Evolutionary conservation across 2,329 filamentous ascomycete genomes (phyloP).

Genomic region (Sporothrix schenckii): DNA sequence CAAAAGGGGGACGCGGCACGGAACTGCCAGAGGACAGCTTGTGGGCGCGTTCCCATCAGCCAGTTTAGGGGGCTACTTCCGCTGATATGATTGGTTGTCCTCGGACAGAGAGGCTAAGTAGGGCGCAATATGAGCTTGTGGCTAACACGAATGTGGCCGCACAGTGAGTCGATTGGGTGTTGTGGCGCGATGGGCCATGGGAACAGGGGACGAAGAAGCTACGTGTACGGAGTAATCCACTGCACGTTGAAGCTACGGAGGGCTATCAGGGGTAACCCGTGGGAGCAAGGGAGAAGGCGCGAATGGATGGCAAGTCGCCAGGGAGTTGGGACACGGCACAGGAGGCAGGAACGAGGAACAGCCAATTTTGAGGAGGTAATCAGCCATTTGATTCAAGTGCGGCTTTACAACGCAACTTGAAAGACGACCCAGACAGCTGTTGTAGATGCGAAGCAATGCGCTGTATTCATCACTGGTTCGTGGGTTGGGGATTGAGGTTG

Average conservation of each 20-base stretch:
- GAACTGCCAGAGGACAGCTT: slow-evolving; percentile 4
- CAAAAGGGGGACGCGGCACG: slow-evolving; percentile 25
- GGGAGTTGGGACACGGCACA: slow-evolving; percentile 10
- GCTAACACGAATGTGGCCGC: slow-evolving; percentile 9
- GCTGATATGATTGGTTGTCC: neutral
- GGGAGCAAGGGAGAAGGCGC: slow-evolving; percentile 19
- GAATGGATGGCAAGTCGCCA: neutral
- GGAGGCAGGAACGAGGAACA: neutral
- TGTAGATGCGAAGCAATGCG: neutral
- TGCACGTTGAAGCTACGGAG: slow-evolving; percentile 5
- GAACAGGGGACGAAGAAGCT: slow-evolving; percentile 23
- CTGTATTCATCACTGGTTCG: neutral
- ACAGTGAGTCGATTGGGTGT: slow-evolving; percentile 5
- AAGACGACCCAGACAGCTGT: neutral
- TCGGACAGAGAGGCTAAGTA: neutral
- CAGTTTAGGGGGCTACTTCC: slow-evolving; percentile 1
- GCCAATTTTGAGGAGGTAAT: neutral
- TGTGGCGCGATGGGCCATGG: slow-evolving; percentile 18
- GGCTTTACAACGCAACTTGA: neutral
- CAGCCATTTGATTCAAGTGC: neutral
- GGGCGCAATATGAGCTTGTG: slow-evolving; percentile 10
- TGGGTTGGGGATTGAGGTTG: neutral
- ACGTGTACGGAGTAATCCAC: slow-evolving; percentile 13
- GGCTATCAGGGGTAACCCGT: neutral
- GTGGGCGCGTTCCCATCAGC: neutral